Percentiles rank a stretch among this genome's conserved stretches.
Evolutionary conservation across 352 stramenopile genomes (phyloP).

Genomic region (Phytopythium delawarense): DNA sequence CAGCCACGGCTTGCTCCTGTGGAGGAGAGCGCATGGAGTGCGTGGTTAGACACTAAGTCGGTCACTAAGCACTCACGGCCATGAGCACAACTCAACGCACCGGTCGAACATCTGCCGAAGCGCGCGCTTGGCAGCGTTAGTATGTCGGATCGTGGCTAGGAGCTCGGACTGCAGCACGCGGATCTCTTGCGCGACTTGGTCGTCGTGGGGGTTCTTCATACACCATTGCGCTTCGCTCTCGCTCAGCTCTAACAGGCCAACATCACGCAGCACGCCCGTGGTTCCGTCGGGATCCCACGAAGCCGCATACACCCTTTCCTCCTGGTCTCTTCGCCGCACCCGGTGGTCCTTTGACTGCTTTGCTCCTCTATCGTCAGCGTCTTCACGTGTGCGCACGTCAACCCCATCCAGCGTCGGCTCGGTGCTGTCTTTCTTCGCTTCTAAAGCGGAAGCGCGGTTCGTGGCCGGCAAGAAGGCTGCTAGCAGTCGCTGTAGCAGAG

Average conservation of each 20-base stretch:
- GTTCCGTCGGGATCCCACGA: conserved; percentile 30
- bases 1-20: conserved; percentile 63
- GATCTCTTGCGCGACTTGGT: conserved; percentile 67
- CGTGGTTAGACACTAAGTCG: conserved; percentile 4
- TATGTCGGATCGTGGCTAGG: conserved; percentile 30
- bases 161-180: conserved; percentile 44
- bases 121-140: conserved; percentile 58
- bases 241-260: conserved; percentile 47
- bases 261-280: conserved; percentile 22
- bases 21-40: background rate
- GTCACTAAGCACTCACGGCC: background rate
- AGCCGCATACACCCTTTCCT: background rate
- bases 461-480: conserved; percentile 18
- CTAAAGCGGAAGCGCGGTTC: background rate
- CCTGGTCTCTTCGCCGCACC: conserved; percentile 7
- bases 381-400: background rate
- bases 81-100: conserved; percentile 20
- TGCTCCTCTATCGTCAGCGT: background rate
- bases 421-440: background rate
- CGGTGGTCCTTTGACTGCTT: background rate
- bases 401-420: background rate
- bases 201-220: conserved; percentile 33
- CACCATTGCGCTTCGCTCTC: conserved; percentile 16
- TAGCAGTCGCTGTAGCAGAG: conserved; percentile 24
- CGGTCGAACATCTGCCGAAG: conserved; percentile 49